Evolutionary conservation across 2,329 filamentous ascomycete species (phyloP), one percentile per base, ranked within the genome.

Genomic region (Rhytidhysteron rufulum): DNA sequence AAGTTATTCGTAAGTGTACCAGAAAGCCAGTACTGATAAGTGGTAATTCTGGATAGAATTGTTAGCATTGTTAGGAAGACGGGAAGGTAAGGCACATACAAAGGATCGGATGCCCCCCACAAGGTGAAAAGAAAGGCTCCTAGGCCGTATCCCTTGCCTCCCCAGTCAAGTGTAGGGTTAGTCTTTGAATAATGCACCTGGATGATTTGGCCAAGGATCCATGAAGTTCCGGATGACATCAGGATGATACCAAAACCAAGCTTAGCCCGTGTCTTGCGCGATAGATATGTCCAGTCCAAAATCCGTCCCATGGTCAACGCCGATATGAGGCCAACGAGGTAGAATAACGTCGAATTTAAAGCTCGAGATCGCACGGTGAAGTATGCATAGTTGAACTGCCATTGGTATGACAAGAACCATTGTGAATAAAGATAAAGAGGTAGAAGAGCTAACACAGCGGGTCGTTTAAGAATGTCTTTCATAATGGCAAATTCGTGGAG

Each of bases 31-130:
- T 19, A 24, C 20, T 19, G 16, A 21, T 19, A 36, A 9, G 34
- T 21, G 5, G 34, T 36, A 13, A 36, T 21, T n/a, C 34, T 36
- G 20, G 16, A n/a, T 21, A 13, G n/a, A 4, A n/a, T 16, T 5
- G n/a, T 8, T 22, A 20, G n/a, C 34, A 15, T 36, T 5, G 16
- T 13, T 13, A 5, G 11, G 20, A 4, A 10, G 6, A 21, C 3
- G 10, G n/a, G n/a, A 16, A 9, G 16, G 16, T 13, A 21, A 13
- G n/a, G 10, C 9, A 25, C 34, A 22, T 24, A 24, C 34, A 36
- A 24, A 5, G 34, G 34, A 36, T 36, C 34, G n/a, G 34, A 36
- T n/a, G 20, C 16, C 18, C 34, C 34, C 34, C 34, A 36, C 15
- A 36, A 21, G 17, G 21, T 36, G 21, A 36, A 36, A 8, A 36